These are phyloP conservation scores for Mycena albidolilacea DNA, from an alignment of 768 basidiomycete genomes.

Conservation along the genomic window DNA sequence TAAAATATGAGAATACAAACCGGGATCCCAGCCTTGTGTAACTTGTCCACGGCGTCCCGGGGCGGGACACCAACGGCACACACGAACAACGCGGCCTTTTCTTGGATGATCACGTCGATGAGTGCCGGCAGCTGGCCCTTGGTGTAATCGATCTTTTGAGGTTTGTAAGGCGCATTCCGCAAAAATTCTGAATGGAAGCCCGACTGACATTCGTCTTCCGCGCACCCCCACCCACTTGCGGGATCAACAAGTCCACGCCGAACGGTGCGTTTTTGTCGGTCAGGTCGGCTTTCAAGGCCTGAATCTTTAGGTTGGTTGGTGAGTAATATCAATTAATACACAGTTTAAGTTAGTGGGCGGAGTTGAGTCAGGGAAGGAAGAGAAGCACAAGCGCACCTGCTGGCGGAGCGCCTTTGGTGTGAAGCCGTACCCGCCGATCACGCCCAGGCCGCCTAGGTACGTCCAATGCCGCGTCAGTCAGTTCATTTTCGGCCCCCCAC, in stretches of 20 bases:
- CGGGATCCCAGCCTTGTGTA: slow-evolving; percentile 88
- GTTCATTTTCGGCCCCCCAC: not conserved
- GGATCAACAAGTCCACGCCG: slow-evolving; percentile 92
- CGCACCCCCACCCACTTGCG: slow-evolving; percentile 88
- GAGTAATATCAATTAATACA: not conserved
- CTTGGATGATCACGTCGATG: slow-evolving; percentile 93
- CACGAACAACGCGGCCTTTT: slow-evolving; percentile 90
- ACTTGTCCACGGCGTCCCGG: slow-evolving; percentile 79
- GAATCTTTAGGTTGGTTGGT: slow-evolving; percentile 63
- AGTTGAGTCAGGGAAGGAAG: slow-evolving; percentile 28
- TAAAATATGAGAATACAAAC: slow-evolving; percentile 29
- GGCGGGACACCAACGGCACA: slow-evolving; percentile 94
- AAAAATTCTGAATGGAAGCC: not conserved
- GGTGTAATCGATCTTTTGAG: slow-evolving; percentile 82
- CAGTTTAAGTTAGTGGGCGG: not conserved
- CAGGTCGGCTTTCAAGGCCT: slow-evolving; percentile 79
- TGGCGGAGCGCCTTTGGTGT: slow-evolving; percentile 85
- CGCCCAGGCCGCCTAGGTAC: slow-evolving; percentile 74
- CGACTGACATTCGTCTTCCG: slow-evolving; percentile 88
- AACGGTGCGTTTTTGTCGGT: slow-evolving; percentile 86
- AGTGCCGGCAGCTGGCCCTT: slow-evolving; percentile 88
- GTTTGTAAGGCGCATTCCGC: not conserved
- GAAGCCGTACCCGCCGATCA: slow-evolving; percentile 92
- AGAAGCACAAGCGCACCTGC: slow-evolving; percentile 66
- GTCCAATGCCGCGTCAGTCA: not conserved